phyloP scores from a whole-genome alignment of 768 basidiomycete species.

The Paxillus ammoniavirescens region DNA sequence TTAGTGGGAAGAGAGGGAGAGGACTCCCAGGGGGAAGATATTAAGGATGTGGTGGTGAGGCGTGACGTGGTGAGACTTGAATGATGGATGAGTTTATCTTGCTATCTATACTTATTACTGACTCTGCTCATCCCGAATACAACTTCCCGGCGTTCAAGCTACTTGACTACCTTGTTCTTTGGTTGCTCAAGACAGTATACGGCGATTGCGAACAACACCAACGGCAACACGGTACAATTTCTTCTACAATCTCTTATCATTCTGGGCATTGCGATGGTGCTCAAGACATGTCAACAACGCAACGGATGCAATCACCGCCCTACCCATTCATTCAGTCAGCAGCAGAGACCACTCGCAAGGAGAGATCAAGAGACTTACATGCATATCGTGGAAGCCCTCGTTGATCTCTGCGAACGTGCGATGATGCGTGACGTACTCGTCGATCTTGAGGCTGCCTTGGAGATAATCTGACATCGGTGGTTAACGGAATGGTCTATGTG shows the following conservation, averaged over 20 bases:
- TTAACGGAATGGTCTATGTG: not conserved
- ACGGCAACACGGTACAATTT: conserved; percentile 1
- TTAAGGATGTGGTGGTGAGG: not conserved
- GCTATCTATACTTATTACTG: conserved; percentile 12
- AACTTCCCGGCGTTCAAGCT: not conserved
- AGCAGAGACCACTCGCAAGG: not conserved
- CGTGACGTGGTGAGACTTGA: not conserved
- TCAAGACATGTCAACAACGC: conserved; percentile 87
- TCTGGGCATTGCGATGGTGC: not conserved
- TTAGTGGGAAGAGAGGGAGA: conserved; percentile 58
- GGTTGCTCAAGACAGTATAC: not conserved
- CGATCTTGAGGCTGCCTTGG: conserved; percentile 78
- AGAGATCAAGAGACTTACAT: conserved; percentile 56
- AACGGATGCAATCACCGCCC: conserved; percentile 89
- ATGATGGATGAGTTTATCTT: not conserved
- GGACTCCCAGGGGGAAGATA: conserved; percentile 46
- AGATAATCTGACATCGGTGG: conserved; percentile 63
- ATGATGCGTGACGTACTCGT: conserved; percentile 94
- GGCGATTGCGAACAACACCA: not conserved
- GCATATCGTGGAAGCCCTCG: conserved; percentile 93
- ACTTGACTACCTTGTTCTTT: not conserved
- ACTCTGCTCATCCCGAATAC: not conserved
- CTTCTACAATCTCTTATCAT: not conserved
- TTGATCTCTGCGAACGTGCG: conserved; percentile 74
- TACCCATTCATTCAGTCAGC: conserved; percentile 27